A percentile compares a stretch with the other conserved stretches of the same genome.
phyloP scores from a whole-genome alignment of 371 early-diverging fungal genomes.

The Zopfochytrium polystomum region DNA sequence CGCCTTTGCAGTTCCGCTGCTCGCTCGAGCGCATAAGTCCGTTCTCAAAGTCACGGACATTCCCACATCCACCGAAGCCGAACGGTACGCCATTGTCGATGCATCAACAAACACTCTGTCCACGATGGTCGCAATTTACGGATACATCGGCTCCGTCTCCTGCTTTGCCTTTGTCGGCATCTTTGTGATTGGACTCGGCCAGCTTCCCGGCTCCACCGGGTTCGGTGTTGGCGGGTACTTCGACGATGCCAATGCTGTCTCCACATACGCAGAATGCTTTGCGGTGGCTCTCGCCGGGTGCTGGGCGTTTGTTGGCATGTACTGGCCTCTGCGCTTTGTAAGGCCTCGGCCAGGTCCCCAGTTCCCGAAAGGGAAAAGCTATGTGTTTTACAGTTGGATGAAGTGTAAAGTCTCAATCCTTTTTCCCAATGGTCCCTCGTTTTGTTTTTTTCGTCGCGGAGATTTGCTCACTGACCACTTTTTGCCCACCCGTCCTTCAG shows the following conservation, averaged over 20 bases:
- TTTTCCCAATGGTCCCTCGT: too few species aligned
- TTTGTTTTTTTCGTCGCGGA: too few species aligned
- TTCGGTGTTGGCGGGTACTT: constrained; percentile 16
- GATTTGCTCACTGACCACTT: too few species aligned
- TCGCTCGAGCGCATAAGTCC: constrained; percentile 10
- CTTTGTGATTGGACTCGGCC: constrained; percentile 4
- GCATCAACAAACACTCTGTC: constrained; percentile 21
- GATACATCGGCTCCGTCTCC: constrained; percentile 22
- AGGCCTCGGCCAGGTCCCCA: constrained; percentile 14
- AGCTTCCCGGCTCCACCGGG: constrained; percentile 12
- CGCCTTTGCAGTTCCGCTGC: too few species aligned
- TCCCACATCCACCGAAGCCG: constrained; percentile 1
- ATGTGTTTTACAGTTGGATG: constrained; percentile 20
- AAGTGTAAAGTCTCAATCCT: too few species aligned
- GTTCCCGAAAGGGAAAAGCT: constrained; percentile 20
- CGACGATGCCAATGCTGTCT: constrained; percentile 10
- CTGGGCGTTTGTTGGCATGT: constrained; percentile 21
- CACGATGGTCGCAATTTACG: constrained; percentile 8
- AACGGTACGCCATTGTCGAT: constrained; percentile 5
- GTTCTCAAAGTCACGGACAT: constrained; percentile 5
- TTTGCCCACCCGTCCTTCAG: too few species aligned
- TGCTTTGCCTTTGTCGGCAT: constrained; percentile 24
- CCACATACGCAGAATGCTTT: constrained; percentile 3
- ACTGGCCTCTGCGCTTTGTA: constrained; percentile 11
- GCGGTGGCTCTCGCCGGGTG: constrained; percentile 9